phyloP scores from a whole-genome alignment of 768 basidiomycete species.

The Pilatotrama ljubarskyi region DNA sequence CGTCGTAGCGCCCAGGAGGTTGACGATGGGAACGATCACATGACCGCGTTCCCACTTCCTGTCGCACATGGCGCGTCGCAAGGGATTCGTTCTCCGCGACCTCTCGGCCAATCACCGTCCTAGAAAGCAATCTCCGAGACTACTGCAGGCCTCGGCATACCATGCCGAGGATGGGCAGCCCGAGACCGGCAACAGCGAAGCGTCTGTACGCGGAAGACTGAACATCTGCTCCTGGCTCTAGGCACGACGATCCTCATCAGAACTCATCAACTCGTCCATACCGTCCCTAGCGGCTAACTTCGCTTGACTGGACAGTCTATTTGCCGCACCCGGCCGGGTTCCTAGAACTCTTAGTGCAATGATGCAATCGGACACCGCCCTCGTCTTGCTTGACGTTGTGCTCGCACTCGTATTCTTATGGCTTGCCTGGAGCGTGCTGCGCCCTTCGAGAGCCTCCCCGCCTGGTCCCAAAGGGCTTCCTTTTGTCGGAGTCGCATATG shows the following conservation, averaged over 20 bases:
- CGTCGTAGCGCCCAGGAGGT: neutral
- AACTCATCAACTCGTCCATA: too few species aligned
- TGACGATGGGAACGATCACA: conserved; percentile 3
- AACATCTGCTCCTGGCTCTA: neutral
- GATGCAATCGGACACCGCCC: neutral
- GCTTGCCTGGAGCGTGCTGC: neutral
- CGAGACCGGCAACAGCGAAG: neutral
- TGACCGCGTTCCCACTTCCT: neutral
- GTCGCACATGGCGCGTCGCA: neutral
- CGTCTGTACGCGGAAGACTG: neutral
- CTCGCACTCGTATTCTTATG: neutral
- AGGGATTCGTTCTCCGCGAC: neutral
- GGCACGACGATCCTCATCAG: too few species aligned
- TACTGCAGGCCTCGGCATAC: neutral
- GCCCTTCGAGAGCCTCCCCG: conserved; percentile 12
- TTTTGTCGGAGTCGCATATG: conserved; percentile 26
- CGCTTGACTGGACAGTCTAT: too few species aligned
- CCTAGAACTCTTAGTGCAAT: neutral
- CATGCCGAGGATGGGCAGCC: neutral
- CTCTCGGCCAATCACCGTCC: neutral
- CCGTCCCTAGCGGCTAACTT: too few species aligned
- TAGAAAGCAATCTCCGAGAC: neutral
- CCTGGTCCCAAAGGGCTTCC: conserved; percentile 27
- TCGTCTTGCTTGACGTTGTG: neutral
- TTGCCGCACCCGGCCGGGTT: neutral